phyloP scores from a whole-genome alignment of 73 alveolate species.

The Tetrahymena malaccensis region DNA sequence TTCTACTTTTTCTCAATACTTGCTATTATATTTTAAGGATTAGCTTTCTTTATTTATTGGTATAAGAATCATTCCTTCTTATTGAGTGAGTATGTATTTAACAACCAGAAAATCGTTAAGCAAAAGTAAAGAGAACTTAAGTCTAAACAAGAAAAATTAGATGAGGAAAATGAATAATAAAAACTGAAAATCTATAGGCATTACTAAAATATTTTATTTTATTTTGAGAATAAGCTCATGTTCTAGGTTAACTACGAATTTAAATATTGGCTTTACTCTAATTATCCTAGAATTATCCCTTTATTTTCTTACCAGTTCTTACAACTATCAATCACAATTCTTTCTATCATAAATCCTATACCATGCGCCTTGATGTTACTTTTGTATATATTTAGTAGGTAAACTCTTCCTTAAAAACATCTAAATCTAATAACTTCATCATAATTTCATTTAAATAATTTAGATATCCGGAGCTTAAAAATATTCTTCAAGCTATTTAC shows the following conservation, averaged over 20 bases:
- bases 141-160: not conserved
- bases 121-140: not conserved
- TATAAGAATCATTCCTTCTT: not conserved
- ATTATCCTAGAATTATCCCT: not conserved
- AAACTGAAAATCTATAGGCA: not conserved
- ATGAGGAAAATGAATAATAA: not conserved
- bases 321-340: not conserved
- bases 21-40: not conserved
- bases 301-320: not conserved
- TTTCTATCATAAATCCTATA: not conserved
- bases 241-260: not conserved
- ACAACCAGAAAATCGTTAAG: not conserved
- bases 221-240: not conserved
- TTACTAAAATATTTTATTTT: no score
- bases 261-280: not conserved
- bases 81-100: not conserved
- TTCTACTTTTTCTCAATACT: not conserved
- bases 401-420: not conserved
- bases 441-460: not conserved
- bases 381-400: not conserved
- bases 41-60: not conserved
- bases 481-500: not conserved
- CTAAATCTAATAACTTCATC: no score
- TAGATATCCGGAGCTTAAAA: not conserved
- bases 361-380: not conserved